Evolutionary conservation across 2,329 filamentous ascomycete species (phyloP), one percentile per base, ranked within the genome.

Genomic region (Hypocreales sp.): DNA sequence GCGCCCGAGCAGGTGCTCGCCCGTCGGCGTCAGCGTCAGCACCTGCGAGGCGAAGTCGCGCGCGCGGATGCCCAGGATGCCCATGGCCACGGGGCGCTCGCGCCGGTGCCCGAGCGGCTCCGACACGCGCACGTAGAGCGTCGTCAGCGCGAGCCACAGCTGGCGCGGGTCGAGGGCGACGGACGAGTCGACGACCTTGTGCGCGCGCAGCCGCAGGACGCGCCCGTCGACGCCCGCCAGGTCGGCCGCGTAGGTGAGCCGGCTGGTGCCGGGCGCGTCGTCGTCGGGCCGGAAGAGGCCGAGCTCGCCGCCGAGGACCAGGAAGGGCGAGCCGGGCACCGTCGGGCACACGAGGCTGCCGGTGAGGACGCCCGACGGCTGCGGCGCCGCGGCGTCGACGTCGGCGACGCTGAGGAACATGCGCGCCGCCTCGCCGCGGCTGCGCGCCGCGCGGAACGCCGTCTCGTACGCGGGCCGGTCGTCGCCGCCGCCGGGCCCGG

Each of bases 101-200:
- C 22, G 14, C n/a, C 8, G 5, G 10, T 19, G 11, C 4, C n/a
- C 24, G 8, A 8, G 15, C 8, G 8, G 31, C 31, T 61, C 48
- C 11, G 65, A 67, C 30, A 77, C 60, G 2, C 63, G 70, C 24
- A 73, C 68, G 34, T 72, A 75, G 0, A 78, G 55, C 0, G 69
- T 75, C 13, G 61, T 72, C 1, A 70, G 72, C 3, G 71, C 65
- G 26, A 54, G 55, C 72, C 71, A 77, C 32, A 78, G 68, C 34
- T 64, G 56, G 22, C 53, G 37, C 2, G 65, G 60, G 2, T 62
- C 60, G 19, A 76, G 53, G 2, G 70, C 66, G 0, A 70, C 64
- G 0, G 65, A 66, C 4, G 71, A 63, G 44, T 75, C 64, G 22
- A 77, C 60, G 2, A 68, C 55, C 45, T 77, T 77, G 48, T 65